Evolutionary conservation across 148 eudicot species (phyloP).

Genomic region (Cornus kousa): DNA sequence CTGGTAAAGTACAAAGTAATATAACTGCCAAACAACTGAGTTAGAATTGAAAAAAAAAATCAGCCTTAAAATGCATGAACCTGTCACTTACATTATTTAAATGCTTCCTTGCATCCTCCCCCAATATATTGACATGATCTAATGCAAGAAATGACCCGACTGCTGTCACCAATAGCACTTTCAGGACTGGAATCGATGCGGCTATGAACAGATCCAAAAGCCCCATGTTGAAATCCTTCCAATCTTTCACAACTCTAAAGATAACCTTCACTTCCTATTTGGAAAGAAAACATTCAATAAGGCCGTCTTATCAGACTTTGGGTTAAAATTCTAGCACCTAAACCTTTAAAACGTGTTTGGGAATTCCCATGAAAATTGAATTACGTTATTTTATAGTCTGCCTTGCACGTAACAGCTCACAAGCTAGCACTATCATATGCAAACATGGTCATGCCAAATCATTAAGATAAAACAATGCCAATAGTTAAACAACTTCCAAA

Average conservation of each 20-base stretch:
- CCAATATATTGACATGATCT: conserved; percentile 34
- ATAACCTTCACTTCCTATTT: conserved; percentile 3
- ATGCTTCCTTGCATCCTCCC: conserved; percentile 47
- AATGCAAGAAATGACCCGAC: conserved; percentile 45
- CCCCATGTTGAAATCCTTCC: conserved; percentile 19
- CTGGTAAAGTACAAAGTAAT: not conserved
- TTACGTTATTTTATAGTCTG: not conserved
- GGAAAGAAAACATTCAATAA: not conserved
- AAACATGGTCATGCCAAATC: not conserved
- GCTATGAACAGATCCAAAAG: conserved; percentile 41
- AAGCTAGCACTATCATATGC: not conserved
- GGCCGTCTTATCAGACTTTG: not conserved
- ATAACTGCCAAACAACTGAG: not conserved
- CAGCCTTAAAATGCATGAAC: not conserved
- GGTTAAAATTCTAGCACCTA: not conserved
- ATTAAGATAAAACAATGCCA: not conserved
- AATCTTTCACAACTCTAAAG: not conserved
- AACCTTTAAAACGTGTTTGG: not conserved
- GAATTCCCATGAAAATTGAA: not conserved
- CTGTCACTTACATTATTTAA: conserved; percentile 35
- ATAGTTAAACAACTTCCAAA: too few species aligned
- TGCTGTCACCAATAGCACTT: conserved; percentile 51
- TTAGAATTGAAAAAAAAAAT: not conserved
- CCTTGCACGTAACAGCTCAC: not conserved
- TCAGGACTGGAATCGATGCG: conserved; percentile 42